These are phyloP conservation scores for Cunninghamia lanceolata DNA, from an alignment of 75 land plant species.

Conservation along the genomic window DNA sequence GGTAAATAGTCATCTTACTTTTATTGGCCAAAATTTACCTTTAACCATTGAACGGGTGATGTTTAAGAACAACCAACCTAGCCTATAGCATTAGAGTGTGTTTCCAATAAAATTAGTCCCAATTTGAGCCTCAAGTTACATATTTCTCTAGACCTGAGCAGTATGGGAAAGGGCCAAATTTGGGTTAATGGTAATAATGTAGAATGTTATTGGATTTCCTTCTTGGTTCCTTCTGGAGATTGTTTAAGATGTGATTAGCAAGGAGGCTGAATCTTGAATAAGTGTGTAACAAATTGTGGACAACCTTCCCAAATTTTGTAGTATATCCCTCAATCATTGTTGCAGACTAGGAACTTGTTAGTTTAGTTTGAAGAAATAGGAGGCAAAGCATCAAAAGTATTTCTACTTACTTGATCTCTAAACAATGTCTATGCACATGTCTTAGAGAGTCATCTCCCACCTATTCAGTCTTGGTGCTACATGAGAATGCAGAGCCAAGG, in stretches of 20 bases:
- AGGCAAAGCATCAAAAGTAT: slow-evolving; percentile 54
- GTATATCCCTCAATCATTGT: slow-evolving; percentile 70
- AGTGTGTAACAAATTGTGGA: slow-evolving; percentile 69
- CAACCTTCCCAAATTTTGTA: slow-evolving; percentile 89
- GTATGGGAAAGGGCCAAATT: too few relatives aligned
- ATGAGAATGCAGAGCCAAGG: neutral
- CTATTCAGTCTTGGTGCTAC: too few relatives aligned
- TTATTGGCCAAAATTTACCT: too few relatives aligned
- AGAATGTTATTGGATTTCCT: slow-evolving; percentile 38
- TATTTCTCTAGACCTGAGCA: too few relatives aligned
- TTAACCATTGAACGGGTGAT: too few relatives aligned
- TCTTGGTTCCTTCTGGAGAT: slow-evolving; percentile 27
- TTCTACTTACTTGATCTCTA: slow-evolving; percentile 38
- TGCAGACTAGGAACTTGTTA: slow-evolving; percentile 52
- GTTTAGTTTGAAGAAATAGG: slow-evolving; percentile 72
- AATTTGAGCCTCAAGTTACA: too few relatives aligned
- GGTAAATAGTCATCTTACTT: too few relatives aligned
- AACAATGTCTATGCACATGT: neutral
- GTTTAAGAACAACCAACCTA: too few relatives aligned
- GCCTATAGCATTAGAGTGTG: too few relatives aligned
- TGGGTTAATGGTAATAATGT: slow-evolving; percentile 48
- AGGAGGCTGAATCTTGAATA: slow-evolving; percentile 49
- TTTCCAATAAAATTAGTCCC: too few relatives aligned
- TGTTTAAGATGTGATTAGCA: slow-evolving; percentile 58
- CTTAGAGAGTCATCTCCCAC: too few relatives aligned